Percentiles rank a stretch among this genome's conserved stretches.
Evolutionary conservation across 169 alveolate genomes (phyloP).

Genomic region (Besnoitia besnoiti): DNA sequence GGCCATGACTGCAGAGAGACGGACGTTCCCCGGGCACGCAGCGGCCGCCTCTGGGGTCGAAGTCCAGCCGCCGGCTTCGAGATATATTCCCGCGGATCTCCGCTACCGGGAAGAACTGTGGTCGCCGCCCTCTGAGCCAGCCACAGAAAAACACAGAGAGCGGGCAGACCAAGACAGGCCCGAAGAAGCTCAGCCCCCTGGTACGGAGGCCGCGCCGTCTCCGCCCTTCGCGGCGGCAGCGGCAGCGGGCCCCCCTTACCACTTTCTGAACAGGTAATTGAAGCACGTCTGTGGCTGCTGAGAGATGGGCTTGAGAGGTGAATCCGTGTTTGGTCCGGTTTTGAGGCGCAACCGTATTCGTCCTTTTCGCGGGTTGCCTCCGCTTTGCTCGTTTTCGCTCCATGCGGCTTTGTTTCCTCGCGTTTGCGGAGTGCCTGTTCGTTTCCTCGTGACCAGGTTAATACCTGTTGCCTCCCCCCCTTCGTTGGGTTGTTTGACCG

Average conservation of each 20-base stretch:
- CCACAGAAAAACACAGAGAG: neutral
- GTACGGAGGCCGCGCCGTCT: neutral
- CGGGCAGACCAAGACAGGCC: neutral
- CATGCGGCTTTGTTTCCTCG: no score
- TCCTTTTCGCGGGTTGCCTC: no score
- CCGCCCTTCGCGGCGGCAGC: neutral
- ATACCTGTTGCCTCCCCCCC: no score
- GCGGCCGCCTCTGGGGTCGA: slow-evolving; percentile 1
- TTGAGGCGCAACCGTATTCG: no score
- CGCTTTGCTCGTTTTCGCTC: no score
- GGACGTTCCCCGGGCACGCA: no score
- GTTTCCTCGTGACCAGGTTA: no score
- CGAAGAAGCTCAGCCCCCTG: neutral
- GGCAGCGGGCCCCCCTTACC: neutral
- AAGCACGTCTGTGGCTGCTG: no score
- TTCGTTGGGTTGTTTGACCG: no score
- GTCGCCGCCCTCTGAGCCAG: neutral
- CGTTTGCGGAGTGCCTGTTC: no score
- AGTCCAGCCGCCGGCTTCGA: neutral
- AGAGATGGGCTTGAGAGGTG: no score
- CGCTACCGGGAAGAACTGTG: neutral
- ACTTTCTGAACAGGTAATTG: neutral
- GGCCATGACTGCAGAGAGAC: neutral
- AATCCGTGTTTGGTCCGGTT: no score
- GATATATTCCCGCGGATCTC: slow-evolving; percentile 7